phyloP scores from a whole-genome alignment of 2,329 filamentous ascomycete species.

The Pseudogymnoascus sp. region DNA sequence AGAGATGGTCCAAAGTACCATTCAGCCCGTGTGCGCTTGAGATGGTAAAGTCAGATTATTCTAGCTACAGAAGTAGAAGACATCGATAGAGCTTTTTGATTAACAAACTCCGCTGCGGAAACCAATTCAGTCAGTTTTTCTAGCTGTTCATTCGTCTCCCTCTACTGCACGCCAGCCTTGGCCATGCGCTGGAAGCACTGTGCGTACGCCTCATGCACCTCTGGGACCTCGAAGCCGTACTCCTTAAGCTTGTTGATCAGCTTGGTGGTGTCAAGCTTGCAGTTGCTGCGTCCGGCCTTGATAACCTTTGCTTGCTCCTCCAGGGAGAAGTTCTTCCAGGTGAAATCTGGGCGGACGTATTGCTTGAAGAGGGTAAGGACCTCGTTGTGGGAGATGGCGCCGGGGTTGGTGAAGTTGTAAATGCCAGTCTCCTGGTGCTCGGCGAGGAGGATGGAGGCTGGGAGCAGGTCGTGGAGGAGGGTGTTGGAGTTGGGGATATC shows the following conservation, averaged over 20 bases:
- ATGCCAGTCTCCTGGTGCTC: conserved; percentile 56
- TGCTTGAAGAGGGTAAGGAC: conserved; percentile 56
- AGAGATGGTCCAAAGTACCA: neutral
- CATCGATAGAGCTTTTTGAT: neutral
- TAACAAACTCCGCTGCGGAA: neutral
- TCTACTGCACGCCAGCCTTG: conserved; percentile 44
- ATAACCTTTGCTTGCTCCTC: conserved; percentile 62
- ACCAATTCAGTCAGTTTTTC: conserved; percentile 2
- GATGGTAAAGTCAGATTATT: conserved; percentile 6
- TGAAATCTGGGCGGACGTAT: conserved; percentile 52
- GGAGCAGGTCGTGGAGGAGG: conserved; percentile 57
- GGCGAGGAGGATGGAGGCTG: conserved; percentile 51
- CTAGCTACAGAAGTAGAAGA: neutral
- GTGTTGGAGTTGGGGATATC: conserved; percentile 64
- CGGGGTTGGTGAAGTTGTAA: conserved; percentile 66
- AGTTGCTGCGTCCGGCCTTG: conserved; percentile 61
- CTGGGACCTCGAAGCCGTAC: conserved; percentile 51
- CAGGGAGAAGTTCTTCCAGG: conserved; percentile 59
- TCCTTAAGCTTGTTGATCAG: conserved; percentile 52
- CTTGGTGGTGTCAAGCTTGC: conserved; percentile 56
- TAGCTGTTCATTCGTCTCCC: neutral
- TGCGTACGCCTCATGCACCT: conserved; percentile 56
- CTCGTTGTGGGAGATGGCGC: conserved; percentile 65
- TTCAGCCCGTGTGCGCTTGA: neutral
- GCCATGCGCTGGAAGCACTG: conserved; percentile 59